phyloP scores from a whole-genome alignment of 352 stramenopile species.

The Phytophthora melonis region DNA sequence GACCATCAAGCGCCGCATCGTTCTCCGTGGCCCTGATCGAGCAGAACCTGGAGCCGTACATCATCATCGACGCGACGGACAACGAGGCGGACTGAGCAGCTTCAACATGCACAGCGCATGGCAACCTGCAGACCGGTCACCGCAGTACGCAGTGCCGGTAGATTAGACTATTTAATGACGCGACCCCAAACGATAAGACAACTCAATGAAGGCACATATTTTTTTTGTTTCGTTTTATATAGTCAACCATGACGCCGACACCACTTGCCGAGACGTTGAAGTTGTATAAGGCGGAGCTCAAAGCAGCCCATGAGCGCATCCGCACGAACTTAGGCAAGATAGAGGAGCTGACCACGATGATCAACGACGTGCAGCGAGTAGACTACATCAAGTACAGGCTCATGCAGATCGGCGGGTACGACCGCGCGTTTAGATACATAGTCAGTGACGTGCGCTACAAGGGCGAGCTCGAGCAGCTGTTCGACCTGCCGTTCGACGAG shows the following conservation, averaged over 20 bases:
- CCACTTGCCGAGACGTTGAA: not conserved
- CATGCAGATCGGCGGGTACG: not conserved
- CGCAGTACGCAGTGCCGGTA: slow-evolving; percentile 1
- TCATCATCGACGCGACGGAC: not conserved
- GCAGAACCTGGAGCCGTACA: not conserved
- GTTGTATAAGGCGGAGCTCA: not conserved
- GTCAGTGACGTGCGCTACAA: not conserved
- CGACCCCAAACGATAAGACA: not conserved
- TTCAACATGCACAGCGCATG: not conserved
- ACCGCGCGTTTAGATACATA: slow-evolving; percentile 1
- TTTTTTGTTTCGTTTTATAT: not conserved
- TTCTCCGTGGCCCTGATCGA: not conserved
- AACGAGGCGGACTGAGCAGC: not conserved
- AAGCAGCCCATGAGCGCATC: not conserved
- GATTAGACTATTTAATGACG: slow-evolving; percentile 1
- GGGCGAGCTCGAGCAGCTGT: slow-evolving; percentile 6
- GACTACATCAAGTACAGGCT: slow-evolving; percentile 12
- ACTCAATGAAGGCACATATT: not conserved
- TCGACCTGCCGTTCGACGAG: slow-evolving; percentile 16
- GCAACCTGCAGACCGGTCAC: not conserved
- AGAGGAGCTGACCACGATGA: slow-evolving; percentile 4
- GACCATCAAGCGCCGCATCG: not conserved
- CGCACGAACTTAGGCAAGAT: not conserved
- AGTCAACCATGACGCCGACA: not conserved
- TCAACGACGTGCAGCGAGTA: slow-evolving; percentile 7